These are phyloP conservation scores for Xylaria palmicola DNA, from an alignment of 495 filamentous ascomycete species.

Conservation along the genomic window DNA sequence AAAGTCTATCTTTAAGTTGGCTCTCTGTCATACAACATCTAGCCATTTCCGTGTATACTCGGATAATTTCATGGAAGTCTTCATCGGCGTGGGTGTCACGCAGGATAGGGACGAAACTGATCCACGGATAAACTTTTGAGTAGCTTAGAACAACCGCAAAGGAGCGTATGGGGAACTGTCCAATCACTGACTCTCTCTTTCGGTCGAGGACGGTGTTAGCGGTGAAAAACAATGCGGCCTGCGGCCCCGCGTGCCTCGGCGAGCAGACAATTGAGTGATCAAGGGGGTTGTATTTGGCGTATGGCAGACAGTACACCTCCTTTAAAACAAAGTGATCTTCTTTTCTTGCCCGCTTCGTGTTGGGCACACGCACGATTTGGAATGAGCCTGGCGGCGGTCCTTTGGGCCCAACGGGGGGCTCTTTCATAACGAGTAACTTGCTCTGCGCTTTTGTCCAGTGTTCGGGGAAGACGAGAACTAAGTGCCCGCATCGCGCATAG, in stretches of 20 bases:
- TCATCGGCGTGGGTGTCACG: neutral
- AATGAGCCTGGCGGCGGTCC: neutral
- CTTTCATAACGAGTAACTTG: constrained; percentile 5
- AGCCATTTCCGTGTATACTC: neutral
- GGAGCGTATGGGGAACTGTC: neutral
- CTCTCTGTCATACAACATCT: constrained; percentile 1
- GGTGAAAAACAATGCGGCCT: neutral
- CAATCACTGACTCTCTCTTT: neutral
- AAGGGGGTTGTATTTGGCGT: neutral
- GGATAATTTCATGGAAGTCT: neutral
- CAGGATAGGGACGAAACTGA: constrained; percentile 4
- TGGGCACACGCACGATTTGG: neutral
- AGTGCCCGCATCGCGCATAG: constrained; percentile 2
- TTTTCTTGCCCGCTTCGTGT: neutral
- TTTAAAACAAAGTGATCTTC: neutral
- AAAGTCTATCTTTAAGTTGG: constrained; percentile 6
- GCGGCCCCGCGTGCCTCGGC: neutral
- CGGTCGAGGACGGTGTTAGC: neutral
- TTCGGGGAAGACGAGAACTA: constrained; percentile 4
- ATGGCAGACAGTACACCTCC: neutral
- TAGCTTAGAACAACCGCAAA: constrained; percentile 3
- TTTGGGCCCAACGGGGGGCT: neutral
- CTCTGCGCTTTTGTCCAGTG: neutral
- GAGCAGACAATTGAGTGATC: neutral
- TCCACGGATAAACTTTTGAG: neutral